These are phyloP conservation scores for Jacaranda copaia DNA, from an alignment of 257 asterid species.

Conservation along the genomic window DNA sequence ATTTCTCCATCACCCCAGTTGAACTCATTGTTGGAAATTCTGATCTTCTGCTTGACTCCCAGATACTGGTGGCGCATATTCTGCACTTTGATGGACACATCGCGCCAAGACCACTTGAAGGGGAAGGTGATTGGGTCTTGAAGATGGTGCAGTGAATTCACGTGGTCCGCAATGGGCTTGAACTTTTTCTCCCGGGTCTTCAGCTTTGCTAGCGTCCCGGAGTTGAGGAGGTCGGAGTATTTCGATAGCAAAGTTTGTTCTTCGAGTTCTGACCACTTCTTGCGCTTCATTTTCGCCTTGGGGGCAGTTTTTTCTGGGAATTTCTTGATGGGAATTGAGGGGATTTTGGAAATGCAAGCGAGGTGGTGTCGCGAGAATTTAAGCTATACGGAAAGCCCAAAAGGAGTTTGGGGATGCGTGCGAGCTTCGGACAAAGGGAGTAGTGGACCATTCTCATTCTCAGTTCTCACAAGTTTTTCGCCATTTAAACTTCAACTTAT, in stretches of 20 bases:
- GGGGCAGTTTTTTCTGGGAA: conserved; percentile 6
- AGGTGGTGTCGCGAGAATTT: conserved; percentile 19
- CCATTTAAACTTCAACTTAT: not conserved
- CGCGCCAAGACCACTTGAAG: conserved; percentile 98
- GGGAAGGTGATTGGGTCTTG: conserved; percentile 82
- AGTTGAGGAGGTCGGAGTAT: conserved; percentile 74
- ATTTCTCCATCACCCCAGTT: conserved; percentile 90
- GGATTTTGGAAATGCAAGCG: conserved; percentile 27
- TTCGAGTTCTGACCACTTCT: conserved; percentile 98
- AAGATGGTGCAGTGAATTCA: conserved; percentile 78
- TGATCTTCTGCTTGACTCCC: conserved; percentile 94
- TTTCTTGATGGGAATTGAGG: not conserved
- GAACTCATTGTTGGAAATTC: conserved; percentile 63
- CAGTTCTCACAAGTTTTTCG: not conserved
- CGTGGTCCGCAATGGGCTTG: conserved; percentile 96
- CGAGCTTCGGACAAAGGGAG: conserved; percentile 17
- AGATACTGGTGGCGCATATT: conserved; percentile 98
- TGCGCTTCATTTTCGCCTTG: conserved; percentile 74
- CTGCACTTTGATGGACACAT: conserved; percentile 90
- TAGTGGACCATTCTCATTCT: not conserved
- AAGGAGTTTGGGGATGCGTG: not conserved
- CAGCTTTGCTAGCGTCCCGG: conserved; percentile 80
- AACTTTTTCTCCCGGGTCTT: conserved; percentile 94
- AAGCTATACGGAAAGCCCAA: conserved; percentile 28
- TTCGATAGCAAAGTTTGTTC: conserved; percentile 76